Evolutionary conservation across 2,329 filamentous ascomycete genomes (phyloP), one percentile per base, ranked within the genome.

Genomic region (Ascochyta pisi): DNA sequence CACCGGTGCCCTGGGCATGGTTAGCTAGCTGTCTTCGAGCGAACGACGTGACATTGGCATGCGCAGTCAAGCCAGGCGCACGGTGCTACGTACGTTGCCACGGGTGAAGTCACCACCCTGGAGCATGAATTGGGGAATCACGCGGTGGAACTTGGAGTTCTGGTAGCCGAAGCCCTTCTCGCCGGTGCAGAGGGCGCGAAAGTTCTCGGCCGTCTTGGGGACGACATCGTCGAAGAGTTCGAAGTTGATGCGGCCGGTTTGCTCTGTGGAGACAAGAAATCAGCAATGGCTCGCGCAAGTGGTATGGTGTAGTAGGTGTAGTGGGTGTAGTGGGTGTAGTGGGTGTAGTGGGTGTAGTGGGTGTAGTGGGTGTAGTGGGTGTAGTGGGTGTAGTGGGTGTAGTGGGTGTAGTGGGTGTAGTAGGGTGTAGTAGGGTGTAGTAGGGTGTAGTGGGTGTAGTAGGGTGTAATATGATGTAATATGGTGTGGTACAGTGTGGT

Each of bases 71-170:
- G 48, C 35, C 44, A 44, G 41, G 48, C 35, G 34, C 33, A 34
- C 40, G 24, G 49, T 29, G 41, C 19, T 40, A 81, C 90, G 78
- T 84, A 96, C 92, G 81, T 96, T 95, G 76, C 88, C 87, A 76
- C 90, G 90, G 80, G 92, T 96, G 84, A 96, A 96, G 85, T 96
- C 92, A 85, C 92, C 92, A 78, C 92, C 92, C 86, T 96, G 92
- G 71, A 96, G 89, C 92, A 96, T 96, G 86, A 96, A 96, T 55
- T 91, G 79, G 69, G 90, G 90, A 80, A 96, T 96, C 80, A 96
- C 89, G 71, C 92, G 91, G 86, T 96, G 92, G 89, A 96, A 96
- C 67, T 85, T 84, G 69, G 91, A 95, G 75, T 86, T 87, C 78
- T 85, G 79, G 85, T 96, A 96, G 70, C 91, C 91, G 78, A 90